These are phyloP conservation scores for Parastagonospora avenae DNA, from an alignment of 2,329 filamentous ascomycete genomes.

Conservation along the genomic window DNA sequence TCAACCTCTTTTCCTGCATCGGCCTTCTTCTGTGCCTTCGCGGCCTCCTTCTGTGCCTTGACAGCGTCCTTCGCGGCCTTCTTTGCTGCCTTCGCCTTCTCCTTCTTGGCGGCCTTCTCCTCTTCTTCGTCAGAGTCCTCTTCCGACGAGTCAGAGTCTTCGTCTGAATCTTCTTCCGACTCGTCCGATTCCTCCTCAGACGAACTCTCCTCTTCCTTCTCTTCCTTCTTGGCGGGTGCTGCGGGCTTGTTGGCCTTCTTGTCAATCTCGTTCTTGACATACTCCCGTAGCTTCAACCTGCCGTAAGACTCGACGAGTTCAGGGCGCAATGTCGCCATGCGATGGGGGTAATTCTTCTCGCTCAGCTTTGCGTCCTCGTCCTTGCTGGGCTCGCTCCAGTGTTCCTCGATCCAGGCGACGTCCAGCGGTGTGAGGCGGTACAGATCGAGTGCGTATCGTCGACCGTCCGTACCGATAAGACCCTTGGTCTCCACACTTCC, in stretches of 20 bases:
- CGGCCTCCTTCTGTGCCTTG: constrained; percentile 21
- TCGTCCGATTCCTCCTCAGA: constrained; percentile 20
- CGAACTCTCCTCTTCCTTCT: constrained; percentile 41
- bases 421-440: constrained; percentile 95
- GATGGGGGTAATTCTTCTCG: constrained; percentile 77
- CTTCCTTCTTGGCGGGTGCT: constrained; percentile 45
- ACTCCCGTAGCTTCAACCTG: constrained; percentile 85
- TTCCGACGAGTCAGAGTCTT: constrained; percentile 40
- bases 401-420: constrained; percentile 85
- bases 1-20: constrained; percentile 24
- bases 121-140: constrained; percentile 71
- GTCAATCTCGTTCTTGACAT: constrained; percentile 75
- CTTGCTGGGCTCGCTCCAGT: constrained; percentile 53
- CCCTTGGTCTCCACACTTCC: constrained; percentile 98
- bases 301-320: constrained; percentile 89
- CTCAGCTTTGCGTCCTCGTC: constrained; percentile 56
- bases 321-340: constrained; percentile 90
- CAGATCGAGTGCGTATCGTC: constrained; percentile 96
- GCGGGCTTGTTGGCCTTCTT: constrained; percentile 46
- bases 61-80: too few relatives aligned
- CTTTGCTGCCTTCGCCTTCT: constrained; percentile 1
- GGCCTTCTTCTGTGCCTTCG: constrained; percentile 19
- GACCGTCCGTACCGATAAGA: constrained; percentile 91
- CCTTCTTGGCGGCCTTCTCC: constrained; percentile 13
- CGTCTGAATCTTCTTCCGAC: constrained; percentile 27